These are phyloP conservation scores for Phaeosphaeriaceae sp. DNA, from an alignment of 2,329 filamentous ascomycete species.

Conservation along the genomic window DNA sequence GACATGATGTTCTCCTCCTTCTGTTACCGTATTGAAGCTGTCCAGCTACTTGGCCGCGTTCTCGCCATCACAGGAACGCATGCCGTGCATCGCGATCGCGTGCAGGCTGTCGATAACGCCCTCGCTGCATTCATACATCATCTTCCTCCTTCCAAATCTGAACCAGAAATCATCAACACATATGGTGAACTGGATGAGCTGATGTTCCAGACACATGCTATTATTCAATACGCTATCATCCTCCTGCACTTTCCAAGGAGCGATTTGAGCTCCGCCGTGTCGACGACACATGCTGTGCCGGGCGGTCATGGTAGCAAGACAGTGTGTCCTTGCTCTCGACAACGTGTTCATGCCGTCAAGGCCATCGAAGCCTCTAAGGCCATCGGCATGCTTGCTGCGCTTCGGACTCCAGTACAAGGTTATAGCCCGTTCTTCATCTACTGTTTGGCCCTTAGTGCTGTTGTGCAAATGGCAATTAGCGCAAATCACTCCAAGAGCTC, in stretches of 20 bases:
- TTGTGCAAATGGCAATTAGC: constrained; percentile 67
- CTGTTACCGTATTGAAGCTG: constrained; percentile 79
- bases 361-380: constrained; percentile 77
- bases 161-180: constrained; percentile 70
- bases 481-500: constrained; percentile 37
- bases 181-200: constrained; percentile 79
- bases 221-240: constrained; percentile 54
- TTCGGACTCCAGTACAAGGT: constrained; percentile 65
- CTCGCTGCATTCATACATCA: constrained; percentile 78
- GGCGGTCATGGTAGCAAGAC: constrained; percentile 16
- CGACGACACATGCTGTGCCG: constrained; percentile 14
- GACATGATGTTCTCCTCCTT: constrained; percentile 78
- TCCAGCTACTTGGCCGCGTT: constrained; percentile 75
- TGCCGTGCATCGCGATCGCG: constrained; percentile 40
- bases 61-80: constrained; percentile 55
- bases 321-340: constrained; percentile 36
- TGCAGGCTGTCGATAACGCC: constrained; percentile 64
- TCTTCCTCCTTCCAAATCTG: constrained; percentile 66
- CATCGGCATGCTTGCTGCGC: constrained; percentile 74
- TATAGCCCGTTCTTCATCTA: constrained; percentile 59
- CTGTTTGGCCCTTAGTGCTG: constrained; percentile 22
- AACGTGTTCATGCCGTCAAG: constrained; percentile 72
- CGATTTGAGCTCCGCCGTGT: constrained; percentile 12
- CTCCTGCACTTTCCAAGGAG: constrained; percentile 25
- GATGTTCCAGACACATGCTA: constrained; percentile 86